Percentiles rank a stretch among this genome's conserved stretches.
Evolutionary conservation across 139 green algal species (phyloP).

Genomic region (Chlorella sp.): DNA sequence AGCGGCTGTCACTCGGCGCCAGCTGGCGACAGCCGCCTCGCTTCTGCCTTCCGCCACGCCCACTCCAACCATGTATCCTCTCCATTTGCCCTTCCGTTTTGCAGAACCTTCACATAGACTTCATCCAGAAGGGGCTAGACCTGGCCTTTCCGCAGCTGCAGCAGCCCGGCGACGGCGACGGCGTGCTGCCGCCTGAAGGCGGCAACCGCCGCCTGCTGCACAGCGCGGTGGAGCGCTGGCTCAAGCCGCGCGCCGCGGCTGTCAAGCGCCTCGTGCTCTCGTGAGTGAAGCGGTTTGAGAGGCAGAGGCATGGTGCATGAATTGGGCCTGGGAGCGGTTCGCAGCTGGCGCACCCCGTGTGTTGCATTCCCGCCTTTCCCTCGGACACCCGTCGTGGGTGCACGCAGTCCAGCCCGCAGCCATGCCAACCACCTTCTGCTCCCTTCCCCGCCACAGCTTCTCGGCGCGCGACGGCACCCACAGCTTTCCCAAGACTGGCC

Average conservation of each 20-base stretch:
- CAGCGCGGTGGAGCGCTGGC: conserved; percentile 26
- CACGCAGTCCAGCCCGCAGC: too few species aligned
- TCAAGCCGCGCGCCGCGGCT: conserved; percentile 4
- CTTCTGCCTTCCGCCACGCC: not conserved
- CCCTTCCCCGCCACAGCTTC: conserved; percentile 12
- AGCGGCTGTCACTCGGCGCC: not conserved
- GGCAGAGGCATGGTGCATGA: not conserved
- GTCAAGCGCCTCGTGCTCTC: conserved; percentile 27
- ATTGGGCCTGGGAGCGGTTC: not conserved
- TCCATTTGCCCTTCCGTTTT: too few species aligned
- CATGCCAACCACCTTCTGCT: too few species aligned
- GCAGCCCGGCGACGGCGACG: not conserved
- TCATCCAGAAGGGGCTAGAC: conserved; percentile 8
- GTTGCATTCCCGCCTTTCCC: too few species aligned
- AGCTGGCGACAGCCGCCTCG: not conserved
- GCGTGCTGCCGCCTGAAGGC: not conserved
- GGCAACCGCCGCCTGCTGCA: conserved; percentile 28
- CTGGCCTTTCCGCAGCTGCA: not conserved
- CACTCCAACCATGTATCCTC: not conserved
- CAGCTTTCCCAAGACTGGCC: conserved; percentile 19
- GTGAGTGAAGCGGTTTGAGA: conserved; percentile 1
- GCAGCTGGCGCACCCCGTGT: not conserved
- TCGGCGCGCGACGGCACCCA: conserved; percentile 10
- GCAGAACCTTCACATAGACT: conserved; percentile 32
- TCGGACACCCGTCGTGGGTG: too few species aligned